phyloP scores from a whole-genome alignment of 1,139 yeast genomes.

The Geotrichum klebahnii region DNA sequence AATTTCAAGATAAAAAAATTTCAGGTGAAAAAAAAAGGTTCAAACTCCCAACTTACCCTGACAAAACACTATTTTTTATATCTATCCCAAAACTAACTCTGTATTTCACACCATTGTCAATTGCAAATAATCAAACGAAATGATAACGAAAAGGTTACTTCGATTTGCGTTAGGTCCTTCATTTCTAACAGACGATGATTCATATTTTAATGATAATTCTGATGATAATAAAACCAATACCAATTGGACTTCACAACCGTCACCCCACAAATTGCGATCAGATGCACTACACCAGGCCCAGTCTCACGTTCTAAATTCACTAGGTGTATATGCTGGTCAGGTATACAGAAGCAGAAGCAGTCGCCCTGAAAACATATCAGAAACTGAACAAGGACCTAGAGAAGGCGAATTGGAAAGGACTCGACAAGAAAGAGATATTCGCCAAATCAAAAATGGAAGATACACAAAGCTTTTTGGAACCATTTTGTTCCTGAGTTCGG shows the following conservation, averaged over 20 bases:
- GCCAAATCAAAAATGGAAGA: neutral
- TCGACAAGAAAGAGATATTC: neutral
- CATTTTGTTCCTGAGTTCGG: conserved; percentile 1
- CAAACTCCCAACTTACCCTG: conserved; percentile 14
- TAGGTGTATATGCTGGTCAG: conserved; percentile 10
- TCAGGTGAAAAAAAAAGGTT: neutral
- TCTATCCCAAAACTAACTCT: neutral
- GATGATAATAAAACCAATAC: neutral
- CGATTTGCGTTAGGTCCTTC: conserved; percentile 34
- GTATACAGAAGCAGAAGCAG: neutral
- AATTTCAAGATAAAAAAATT: conserved; percentile 2
- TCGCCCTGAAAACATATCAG: neutral
- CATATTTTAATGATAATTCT: neutral
- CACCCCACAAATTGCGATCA: conserved; percentile 1
- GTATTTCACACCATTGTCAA: neutral
- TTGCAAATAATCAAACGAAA: conserved; percentile 8
- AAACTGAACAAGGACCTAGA: too few species aligned
- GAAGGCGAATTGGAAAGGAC: too few species aligned
- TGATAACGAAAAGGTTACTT: conserved; percentile 32
- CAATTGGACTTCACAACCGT: neutral
- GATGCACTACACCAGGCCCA: conserved; percentile 2
- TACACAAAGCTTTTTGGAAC: neutral
- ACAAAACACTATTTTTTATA: neutral
- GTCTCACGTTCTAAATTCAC: neutral
- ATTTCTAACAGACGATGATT: conserved; percentile 25